Base-by-base conservation (phyloP, 129 eudicot species). In the Chrysanthemum seticuspe region DNA sequence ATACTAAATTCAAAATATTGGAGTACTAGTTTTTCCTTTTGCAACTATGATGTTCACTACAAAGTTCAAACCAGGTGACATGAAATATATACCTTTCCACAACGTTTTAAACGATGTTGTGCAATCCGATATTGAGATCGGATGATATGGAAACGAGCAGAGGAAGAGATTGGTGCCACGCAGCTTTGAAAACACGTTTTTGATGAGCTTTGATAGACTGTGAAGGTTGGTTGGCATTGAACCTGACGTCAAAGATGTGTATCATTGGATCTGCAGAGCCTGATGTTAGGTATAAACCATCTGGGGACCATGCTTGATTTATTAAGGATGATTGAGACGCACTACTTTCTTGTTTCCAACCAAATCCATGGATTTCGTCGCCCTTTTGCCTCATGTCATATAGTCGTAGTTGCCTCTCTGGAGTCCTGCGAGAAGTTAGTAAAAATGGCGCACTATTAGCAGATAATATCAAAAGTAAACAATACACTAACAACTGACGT, bases 231-330 rank as follows among this genome's bases (percentile, higher is more conserved):
- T 62, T 77, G 16, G 97, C 72, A 34, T 84, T 90, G 13, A 83
- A 88, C 72, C 99, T 76, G 31, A 94, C 88, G 69, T 94, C 99
- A 61, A 94, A 94, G 3, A 94, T 75, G 70, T 94, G 97, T 29
- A 94, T 81, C 67, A 75, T 71, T 0, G 97, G 99, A 71, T 94
- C 97, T 0, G 89, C 97, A 59, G 99, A 90, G 19, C 99, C 99
- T 2, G 99, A 94, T 29, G 93, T 84, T 36, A 94, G 65, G 65
- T 88, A 83, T 8, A 84, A 70, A 10, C 99, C 99, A 54, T 94
- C 97, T 8, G 99, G 96, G 13, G 99, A 90, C 99, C 99, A 94
- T 4, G 99, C 88, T 75, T 90, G 99, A 47, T 86, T 90, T 64
- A 94, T 88, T 36, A 94, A 81, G 27, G 99, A 93, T 0, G 99